phyloP scores from a whole-genome alignment of 331 rosid genomes.

The Telfairia occidentalis region DNA sequence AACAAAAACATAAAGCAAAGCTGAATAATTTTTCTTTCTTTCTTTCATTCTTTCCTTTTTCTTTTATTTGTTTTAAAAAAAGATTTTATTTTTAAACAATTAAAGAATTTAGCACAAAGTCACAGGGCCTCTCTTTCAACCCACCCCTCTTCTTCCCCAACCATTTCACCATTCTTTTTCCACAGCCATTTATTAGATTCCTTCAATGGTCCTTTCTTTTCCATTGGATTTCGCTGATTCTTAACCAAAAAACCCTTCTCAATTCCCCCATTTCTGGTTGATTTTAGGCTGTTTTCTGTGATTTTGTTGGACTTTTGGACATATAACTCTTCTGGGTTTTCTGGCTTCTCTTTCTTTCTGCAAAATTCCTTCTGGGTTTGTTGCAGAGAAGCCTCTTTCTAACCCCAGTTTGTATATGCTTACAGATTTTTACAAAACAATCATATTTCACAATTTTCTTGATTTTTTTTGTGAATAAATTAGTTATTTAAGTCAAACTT shows the following conservation, averaged over 20 bases:
- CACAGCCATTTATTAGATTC: conserved; percentile 82
- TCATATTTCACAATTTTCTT: conserved; percentile 20
- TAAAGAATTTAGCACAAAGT: conserved; percentile 7
- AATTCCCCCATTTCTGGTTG: conserved; percentile 40
- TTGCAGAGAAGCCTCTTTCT: conserved; percentile 30
- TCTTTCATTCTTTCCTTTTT: neutral
- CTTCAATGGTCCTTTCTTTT: conserved; percentile 57
- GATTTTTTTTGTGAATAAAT: conserved; percentile 16
- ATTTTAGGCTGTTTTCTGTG: conserved; percentile 31
- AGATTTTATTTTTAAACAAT: neutral
- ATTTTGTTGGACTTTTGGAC: conserved; percentile 35
- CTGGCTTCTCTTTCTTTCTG: conserved; percentile 46
- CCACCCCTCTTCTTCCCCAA: conserved; percentile 28
- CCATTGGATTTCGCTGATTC: conserved; percentile 59
- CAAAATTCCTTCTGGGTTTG: conserved; percentile 48
- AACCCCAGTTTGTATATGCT: conserved; percentile 29
- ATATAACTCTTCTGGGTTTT: conserved; percentile 56
- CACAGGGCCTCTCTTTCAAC: conserved; percentile 24
- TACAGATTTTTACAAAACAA: conserved; percentile 28
- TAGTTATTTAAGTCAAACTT: conserved; percentile 22
- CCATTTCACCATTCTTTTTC: conserved; percentile 64
- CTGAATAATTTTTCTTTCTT: conserved; percentile 4
- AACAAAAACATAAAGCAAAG: conserved; percentile 9
- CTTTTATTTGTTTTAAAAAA: neutral
- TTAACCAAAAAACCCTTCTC: conserved; percentile 34